phyloP scores from a whole-genome alignment of 1,139 yeast species.

The Eremothecium coryli region DNA sequence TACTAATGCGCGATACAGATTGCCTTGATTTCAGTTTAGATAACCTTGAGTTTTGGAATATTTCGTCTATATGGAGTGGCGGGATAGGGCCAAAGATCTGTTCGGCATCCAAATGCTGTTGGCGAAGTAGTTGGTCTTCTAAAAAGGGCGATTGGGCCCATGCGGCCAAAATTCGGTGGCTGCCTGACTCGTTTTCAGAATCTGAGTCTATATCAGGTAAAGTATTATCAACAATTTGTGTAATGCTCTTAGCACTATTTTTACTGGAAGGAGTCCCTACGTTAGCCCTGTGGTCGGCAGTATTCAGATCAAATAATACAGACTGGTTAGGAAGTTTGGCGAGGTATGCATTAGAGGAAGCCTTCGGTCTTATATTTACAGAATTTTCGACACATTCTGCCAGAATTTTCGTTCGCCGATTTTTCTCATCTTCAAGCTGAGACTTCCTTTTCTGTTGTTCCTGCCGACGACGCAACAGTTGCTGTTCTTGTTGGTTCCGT shows the following conservation, averaged over 20 bases:
- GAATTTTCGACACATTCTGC: constrained; percentile 11
- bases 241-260: constrained; percentile 3
- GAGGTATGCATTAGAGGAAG: constrained; percentile 6
- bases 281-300: constrained; percentile 26
- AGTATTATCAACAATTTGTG: constrained; percentile 13
- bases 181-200: constrained; percentile 29
- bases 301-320: constrained; percentile 23
- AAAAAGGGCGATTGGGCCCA: constrained; percentile 29
- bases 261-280: constrained; percentile 14
- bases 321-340: constrained; percentile 9
- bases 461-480: constrained; percentile 15
- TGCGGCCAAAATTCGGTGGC: constrained; percentile 18
- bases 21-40: constrained; percentile 48
- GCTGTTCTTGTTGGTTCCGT: constrained; percentile 28
- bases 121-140: constrained; percentile 38
- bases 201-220: constrained; percentile 27
- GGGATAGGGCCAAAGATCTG: constrained; percentile 72
- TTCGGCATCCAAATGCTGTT: constrained; percentile 59
- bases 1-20: constrained; percentile 39
- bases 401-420: constrained; percentile 17
- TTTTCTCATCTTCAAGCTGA: constrained; percentile 20
- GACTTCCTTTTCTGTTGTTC: constrained; percentile 24
- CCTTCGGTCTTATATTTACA: constrained; percentile 5
- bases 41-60: constrained; percentile 43
- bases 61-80: constrained; percentile 56